Evolutionary conservation across 257 asterid species (phyloP), one percentile per base, ranked within the genome.

Genomic region (Rauvolfia tetraphylla): DNA sequence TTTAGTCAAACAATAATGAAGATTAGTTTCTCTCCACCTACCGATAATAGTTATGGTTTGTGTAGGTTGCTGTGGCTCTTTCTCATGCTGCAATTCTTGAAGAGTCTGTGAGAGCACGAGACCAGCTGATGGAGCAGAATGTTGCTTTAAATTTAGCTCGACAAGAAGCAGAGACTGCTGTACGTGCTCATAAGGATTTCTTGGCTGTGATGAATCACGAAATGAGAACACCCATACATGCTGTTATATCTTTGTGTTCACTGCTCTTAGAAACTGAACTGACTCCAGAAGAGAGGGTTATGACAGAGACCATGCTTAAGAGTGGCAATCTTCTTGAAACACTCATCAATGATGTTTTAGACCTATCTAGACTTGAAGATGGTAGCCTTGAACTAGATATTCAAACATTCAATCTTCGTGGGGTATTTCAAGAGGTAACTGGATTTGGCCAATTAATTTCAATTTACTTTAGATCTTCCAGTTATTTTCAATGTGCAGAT

Each of bases 131-230:
- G 92, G 95, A 91, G 77, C 99, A 95, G 78, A 95, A 95, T 77
- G 87, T 88, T 75, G 98, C 97, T 78, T 93, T 95, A 72, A 97
- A 95, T 85, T 85, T 79, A 59, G 99, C 99, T 56, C 87, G 98
- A 84, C 85, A 92, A 81, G 99, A 95, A 85, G 99, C 98, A n/a
- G 99, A 95, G 87, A 91, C 88, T 0, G 99, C 98, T 77, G 89
- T 93, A 48, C 96, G 95, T 83, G 99, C 97, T 68, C 96, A 97
- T 29, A 95, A 95, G 39, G 98, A 95, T 86, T 95, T 95, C 88
- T 82, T 95, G 86, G 97, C 97, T 65, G 95, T 89, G 79, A 89
- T 91, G 93, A 91, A 89, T 71, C 97, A 91, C 77, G 97, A 91
- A 87, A 91, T 91, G 97, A 82, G 90, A 66, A 91, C 90, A 20